Evolutionary conservation across 169 alveolate genomes (phyloP), one percentile per base, ranked within the genome.

Genomic region (Cryptosporidium xiaoi): DNA sequence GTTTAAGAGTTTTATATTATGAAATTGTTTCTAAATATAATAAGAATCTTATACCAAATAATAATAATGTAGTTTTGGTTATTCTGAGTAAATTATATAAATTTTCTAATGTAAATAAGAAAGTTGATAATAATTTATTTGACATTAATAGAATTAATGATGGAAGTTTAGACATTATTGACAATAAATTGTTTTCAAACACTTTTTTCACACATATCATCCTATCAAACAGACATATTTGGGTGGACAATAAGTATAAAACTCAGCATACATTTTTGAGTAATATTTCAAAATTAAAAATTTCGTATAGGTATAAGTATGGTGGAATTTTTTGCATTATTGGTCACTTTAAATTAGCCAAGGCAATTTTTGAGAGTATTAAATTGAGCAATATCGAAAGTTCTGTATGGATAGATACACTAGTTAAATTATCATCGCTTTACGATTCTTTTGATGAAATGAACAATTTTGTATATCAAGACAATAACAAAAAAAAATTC

Each of bases 241-340:
- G 20, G 29, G 18, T 62, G 7, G n/a, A 27, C 7, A 27, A 62
- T 62, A 31, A 62, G 67, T 4, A 62, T 20, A 10, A 48, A 1
- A 27, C 4, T 33, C 46, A 71, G 58, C 36, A 71, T 13, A n/a
- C n/a, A 7, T 53, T 71, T n/a, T 4, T 55, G 24, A 20, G 18
- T 2, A 29, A 16, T 20, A 36, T 77, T 15, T 71, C 69, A 40
- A 18, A 31, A 4, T 44, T 62, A 7, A 6, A 36, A 12, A 13
- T 77, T 7, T 18, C 12, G 15, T 36, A 60, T 15, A 15, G 12
- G 10, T 77, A 77, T 24, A 77, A 46, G 36, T 77, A 60, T 40
- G 85, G 66, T 5, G 62, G 62, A n/a, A 40, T 36, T 44, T 62
- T 77, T 46, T 50, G 64, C 15, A 66, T 77, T 16, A 48, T 20